Evolutionary conservation across 2,329 filamentous ascomycete genomes (phyloP).

Genomic region (Botrytis medusae): DNA sequence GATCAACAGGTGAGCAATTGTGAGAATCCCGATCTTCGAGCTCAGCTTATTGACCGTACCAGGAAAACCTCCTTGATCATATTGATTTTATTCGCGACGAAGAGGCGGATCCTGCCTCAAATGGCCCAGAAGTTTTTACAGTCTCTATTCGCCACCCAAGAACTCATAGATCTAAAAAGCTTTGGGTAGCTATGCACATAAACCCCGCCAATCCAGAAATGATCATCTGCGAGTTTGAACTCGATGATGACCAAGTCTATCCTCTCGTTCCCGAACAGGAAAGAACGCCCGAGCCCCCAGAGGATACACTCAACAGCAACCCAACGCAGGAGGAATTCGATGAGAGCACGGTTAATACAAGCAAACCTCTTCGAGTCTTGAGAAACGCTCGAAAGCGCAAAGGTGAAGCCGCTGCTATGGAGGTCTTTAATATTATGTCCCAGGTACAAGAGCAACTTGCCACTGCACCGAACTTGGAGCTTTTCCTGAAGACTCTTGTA

Average conservation of each 20-base stretch:
- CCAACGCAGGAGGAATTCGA: constrained; percentile 72
- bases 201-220: constrained; percentile 66
- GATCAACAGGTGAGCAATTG: constrained; percentile 19
- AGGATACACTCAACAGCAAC: constrained; percentile 71
- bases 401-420: constrained; percentile 74
- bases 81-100: constrained; percentile 86
- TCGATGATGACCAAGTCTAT: constrained; percentile 71
- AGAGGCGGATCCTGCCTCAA: constrained; percentile 69
- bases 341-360: constrained; percentile 73
- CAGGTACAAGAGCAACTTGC: constrained; percentile 87
- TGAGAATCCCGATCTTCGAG: neutral
- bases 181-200: constrained; percentile 87
- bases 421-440: constrained; percentile 88
- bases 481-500: constrained; percentile 76
- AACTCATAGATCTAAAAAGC: constrained; percentile 54
- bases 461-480: constrained; percentile 66
- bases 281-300: constrained; percentile 59
- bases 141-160: constrained; percentile 61
- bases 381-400: constrained; percentile 66
- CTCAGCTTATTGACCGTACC: constrained; percentile 44
- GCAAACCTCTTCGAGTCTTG: constrained; percentile 74
- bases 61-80: constrained; percentile 80
- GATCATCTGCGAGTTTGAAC: constrained; percentile 84
- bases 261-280: constrained; percentile 66
- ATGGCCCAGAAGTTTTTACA: constrained; percentile 85